Evolutionary conservation across 495 filamentous ascomycete genomes (phyloP), one percentile per base, ranked within the genome.

Genomic region (Sordaria brevicollis): DNA sequence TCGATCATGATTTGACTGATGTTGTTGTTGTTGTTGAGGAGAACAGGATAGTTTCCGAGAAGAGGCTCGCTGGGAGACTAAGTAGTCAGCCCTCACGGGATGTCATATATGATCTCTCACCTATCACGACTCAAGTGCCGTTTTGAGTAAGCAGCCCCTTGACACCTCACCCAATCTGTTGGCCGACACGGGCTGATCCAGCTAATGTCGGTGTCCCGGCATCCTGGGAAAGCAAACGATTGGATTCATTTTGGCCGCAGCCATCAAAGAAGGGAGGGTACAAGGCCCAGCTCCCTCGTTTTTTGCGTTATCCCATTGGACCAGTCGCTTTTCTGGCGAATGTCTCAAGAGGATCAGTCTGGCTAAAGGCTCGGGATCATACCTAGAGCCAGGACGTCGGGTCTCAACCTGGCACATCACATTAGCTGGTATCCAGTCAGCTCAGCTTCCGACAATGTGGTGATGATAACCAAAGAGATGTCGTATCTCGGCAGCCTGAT

Each of bases 1-100:
- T 71, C 67, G 43, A 75, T 71, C 72, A 74, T 74, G 9, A 49
- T 29, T 11, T 35, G 49, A 21, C 10, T n/a, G 29, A 35, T 57
- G n/a, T n/a, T n/a, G n/a, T n/a, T n/a, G n/a, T 5, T 15, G 21
- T 15, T 15, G 21, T 57, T 57, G 10, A 13, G 13, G 21, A 57
- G 21, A 57, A 57, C 21, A 57, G 21, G 15, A 25, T 7, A 1
- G 5, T 29, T 29, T 29, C 49, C 0, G 21, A 29, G 10, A 8
- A 2, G 21, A 57, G 49, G 11, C 21, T 2, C 1, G 8, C 49
- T 21, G 11, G 21, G 1, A 57, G 49, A 29, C 49, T 29, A 57
- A 57, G 49, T 29, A 54, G 43, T 54, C 43, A 13, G 10, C 43
- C 19, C 43, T 2, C 43, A 0, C 25, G 2, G 19, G 43, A 54